phyloP scores from a whole-genome alignment of 2,329 filamentous ascomycete species.

The Alternaria sp. region DNA sequence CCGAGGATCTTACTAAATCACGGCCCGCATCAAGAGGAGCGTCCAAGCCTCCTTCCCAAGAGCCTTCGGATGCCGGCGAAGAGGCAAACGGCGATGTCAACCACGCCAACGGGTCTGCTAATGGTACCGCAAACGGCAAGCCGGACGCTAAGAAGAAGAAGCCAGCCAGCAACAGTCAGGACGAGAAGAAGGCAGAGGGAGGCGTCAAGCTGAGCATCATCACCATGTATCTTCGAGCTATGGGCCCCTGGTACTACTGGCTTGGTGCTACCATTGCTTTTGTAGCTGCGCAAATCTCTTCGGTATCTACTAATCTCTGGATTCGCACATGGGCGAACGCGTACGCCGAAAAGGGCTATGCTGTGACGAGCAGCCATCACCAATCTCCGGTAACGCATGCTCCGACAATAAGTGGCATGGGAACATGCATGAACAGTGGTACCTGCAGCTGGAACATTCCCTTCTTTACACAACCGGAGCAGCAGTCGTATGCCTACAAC shows the following conservation, averaged over 20 bases:
- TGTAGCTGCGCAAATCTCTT: slow-evolving; percentile 79
- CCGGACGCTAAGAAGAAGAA: slow-evolving; percentile 53
- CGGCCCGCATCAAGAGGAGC: slow-evolving; percentile 70
- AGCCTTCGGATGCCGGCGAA: slow-evolving; percentile 75
- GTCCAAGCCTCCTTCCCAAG: slow-evolving; percentile 78
- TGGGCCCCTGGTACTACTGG: slow-evolving; percentile 99
- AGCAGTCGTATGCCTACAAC: slow-evolving; percentile 43
- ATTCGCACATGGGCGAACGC: slow-evolving; percentile 95
- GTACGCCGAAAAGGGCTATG: slow-evolving; percentile 64
- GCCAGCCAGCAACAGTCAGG: slow-evolving; percentile 57
- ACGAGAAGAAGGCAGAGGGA: slow-evolving; percentile 81
- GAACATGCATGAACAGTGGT: slow-evolving; percentile 57
- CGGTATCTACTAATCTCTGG: slow-evolving; percentile 91
- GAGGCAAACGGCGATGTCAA: slow-evolving; percentile 40
- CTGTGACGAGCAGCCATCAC: slow-evolving; percentile 39
- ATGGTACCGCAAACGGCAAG: slow-evolving; percentile 54
- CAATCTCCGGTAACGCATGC: slow-evolving; percentile 53
- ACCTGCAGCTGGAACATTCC: slow-evolving; percentile 58
- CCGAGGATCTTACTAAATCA: slow-evolving; percentile 82
- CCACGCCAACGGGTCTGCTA: slow-evolving; percentile 58
- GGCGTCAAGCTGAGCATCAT: slow-evolving; percentile 90
- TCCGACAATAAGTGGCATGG: slow-evolving; percentile 51
- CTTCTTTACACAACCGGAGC: slow-evolving; percentile 30
- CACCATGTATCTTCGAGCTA: slow-evolving; percentile 81
- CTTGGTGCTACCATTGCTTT: slow-evolving; percentile 76